phyloP scores from a whole-genome alignment of 768 basidiomycete genomes.

The Hydnomerulius pinastri region DNA sequence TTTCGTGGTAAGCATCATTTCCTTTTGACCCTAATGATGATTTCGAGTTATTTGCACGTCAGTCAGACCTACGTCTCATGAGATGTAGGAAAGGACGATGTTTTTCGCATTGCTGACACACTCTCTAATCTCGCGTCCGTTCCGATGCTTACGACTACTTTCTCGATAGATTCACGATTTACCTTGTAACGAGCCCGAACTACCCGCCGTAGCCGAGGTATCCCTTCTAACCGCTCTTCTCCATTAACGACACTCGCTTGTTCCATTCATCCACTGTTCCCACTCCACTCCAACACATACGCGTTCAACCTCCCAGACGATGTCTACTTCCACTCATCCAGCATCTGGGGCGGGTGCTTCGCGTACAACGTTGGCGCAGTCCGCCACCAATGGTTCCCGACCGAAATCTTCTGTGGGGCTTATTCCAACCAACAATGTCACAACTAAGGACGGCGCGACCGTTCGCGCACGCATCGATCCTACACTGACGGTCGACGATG shows the following conservation, averaged over 20 bases:
- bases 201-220: neutral
- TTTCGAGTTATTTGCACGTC: constrained; percentile 60
- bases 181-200: neutral
- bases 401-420: constrained; percentile 47
- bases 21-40: constrained; percentile 39
- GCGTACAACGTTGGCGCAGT: constrained; percentile 29
- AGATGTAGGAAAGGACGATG: constrained; percentile 39
- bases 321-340: constrained; percentile 32
- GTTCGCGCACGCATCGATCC: constrained; percentile 87
- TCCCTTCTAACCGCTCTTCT: neutral
- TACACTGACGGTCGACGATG: constrained; percentile 80
- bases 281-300: constrained; percentile 31
- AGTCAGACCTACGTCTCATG: constrained; percentile 46
- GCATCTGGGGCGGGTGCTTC: constrained; percentile 33
- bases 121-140: neutral
- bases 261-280: neutral
- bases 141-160: constrained; percentile 7
- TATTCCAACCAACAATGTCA: constrained; percentile 83
- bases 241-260: neutral
- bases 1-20: constrained; percentile 20
- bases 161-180: constrained; percentile 3
- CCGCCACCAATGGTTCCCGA: constrained; percentile 34
- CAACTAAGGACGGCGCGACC: constrained; percentile 70
- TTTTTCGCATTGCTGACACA: constrained; percentile 45
- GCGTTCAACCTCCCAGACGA: constrained; percentile 25